A percentile compares a stretch with the other conserved stretches of the same genome.
Evolutionary conservation across 2,329 filamentous ascomycete species (phyloP).

Genomic region (Fusarium euwallaceae): DNA sequence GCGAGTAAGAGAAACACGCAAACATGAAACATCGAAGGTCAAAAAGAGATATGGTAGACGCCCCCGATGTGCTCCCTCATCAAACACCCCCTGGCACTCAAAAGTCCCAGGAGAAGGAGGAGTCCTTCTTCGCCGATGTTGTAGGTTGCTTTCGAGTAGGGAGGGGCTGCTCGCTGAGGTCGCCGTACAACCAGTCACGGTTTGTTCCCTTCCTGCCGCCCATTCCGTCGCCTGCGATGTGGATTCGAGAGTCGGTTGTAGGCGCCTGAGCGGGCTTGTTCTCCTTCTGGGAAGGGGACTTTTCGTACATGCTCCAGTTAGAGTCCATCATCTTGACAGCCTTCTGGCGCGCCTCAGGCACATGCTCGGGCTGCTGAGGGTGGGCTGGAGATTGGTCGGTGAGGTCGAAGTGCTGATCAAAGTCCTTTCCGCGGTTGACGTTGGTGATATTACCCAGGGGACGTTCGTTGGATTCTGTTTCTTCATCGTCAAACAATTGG

Average conservation of each 20-base stretch:
- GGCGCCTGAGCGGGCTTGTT: slow-evolving; percentile 63
- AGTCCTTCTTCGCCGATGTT: slow-evolving; percentile 55
- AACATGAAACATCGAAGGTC: neutral
- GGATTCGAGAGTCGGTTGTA: slow-evolving; percentile 55
- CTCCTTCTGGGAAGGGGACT: slow-evolving; percentile 68
- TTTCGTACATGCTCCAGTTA: slow-evolving; percentile 69
- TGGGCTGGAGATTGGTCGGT: slow-evolving; percentile 73
- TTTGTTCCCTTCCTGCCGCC: slow-evolving; percentile 68
- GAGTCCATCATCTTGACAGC: slow-evolving; percentile 80
- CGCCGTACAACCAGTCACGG: slow-evolving; percentile 68
- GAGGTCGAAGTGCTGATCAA: slow-evolving; percentile 83
- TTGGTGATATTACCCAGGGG: slow-evolving; percentile 79
- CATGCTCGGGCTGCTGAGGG: slow-evolving; percentile 56
- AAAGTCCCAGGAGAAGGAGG: slow-evolving; percentile 63
- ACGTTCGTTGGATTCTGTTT: slow-evolving; percentile 55
- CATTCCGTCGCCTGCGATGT: slow-evolving; percentile 75
- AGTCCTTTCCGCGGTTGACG: slow-evolving; percentile 80
- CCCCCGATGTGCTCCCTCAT: slow-evolving; percentile 1
- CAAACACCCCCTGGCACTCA: slow-evolving; percentile 45
- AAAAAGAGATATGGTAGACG: neutral
- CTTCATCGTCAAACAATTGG: slow-evolving; percentile 75
- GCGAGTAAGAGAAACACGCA: neutral
- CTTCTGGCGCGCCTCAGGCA: slow-evolving; percentile 74
- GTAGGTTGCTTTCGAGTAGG: slow-evolving; percentile 53
- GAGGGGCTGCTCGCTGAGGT: slow-evolving; percentile 57